A percentile compares a stretch with the other conserved stretches of the same genome.
These are phyloP conservation scores for Russula abietina DNA, from an alignment of 768 basidiomycete species.

Conservation along the genomic window DNA sequence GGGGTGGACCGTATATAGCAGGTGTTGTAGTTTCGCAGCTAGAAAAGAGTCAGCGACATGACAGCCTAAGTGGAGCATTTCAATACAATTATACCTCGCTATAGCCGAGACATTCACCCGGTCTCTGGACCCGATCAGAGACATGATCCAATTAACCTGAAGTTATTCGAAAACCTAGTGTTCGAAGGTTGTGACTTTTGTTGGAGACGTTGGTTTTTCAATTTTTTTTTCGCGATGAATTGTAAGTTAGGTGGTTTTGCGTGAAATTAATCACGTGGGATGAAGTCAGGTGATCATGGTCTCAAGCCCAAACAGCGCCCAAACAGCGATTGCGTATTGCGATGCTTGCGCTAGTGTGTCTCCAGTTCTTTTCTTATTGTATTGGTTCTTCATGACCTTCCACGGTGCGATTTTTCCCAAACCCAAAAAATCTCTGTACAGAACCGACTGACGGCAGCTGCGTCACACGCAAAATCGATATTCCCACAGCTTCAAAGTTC, in stretches of 20 bases:
- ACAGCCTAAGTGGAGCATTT: not conserved
- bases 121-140: not conserved
- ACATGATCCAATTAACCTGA: not conserved
- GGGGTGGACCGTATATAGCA: slow-evolving; percentile 3
- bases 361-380: not conserved
- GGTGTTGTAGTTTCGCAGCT: not conserved
- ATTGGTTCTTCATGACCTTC: not conserved
- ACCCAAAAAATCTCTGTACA: no score
- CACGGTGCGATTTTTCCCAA: not conserved
- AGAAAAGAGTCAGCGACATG: not conserved
- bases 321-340: no score
- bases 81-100: not conserved
- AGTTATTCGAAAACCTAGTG: not conserved
- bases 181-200: not conserved
- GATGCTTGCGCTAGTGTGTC: not conserved
- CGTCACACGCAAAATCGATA: not conserved
- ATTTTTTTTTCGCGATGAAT: not conserved
- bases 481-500: not conserved
- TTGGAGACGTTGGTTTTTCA: not conserved
- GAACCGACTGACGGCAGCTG: not conserved
- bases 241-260: not conserved
- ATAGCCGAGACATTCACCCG: not conserved
- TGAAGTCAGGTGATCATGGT: not conserved
- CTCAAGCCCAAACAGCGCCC: no score
- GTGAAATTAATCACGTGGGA: not conserved